Conservation (phyloP, 225 moss, liverwort and hornwort species). For the Neckera pumila region DNA sequence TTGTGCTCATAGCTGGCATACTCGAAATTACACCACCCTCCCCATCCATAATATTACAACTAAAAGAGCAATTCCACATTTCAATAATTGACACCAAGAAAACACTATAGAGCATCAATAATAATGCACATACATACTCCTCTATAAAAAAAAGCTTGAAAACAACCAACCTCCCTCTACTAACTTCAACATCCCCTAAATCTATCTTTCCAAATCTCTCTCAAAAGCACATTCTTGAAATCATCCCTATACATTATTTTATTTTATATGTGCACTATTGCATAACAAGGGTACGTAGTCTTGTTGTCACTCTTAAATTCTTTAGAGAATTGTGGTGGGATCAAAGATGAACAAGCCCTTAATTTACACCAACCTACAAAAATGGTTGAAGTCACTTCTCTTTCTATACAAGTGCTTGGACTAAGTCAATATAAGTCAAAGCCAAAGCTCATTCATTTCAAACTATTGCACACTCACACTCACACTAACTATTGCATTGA, state of each 20-base stretch:
- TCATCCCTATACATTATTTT: background rate
- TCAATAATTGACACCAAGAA: background rate
- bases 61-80: background rate
- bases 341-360: background rate
- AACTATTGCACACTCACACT: too few relatives aligned
- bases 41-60: background rate
- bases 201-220: background rate
- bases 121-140: background rate
- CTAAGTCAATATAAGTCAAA: background rate
- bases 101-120: background rate
- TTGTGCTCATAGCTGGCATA: background rate
- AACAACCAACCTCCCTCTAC: background rate
- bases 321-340: background rate
- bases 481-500: background rate
- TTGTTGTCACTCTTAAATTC: background rate
- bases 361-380: background rate
- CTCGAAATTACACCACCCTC: fast-evolving
- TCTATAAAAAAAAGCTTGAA: background rate
- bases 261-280: background rate
- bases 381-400: background rate
- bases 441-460: background rate
- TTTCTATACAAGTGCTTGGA: background rate
- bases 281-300: too few relatives aligned
- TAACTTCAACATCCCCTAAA: background rate
- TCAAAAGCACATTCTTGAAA: background rate